phyloP scores from a whole-genome alignment of 768 basidiomycete species.

The Agaricus blazei region DNA sequence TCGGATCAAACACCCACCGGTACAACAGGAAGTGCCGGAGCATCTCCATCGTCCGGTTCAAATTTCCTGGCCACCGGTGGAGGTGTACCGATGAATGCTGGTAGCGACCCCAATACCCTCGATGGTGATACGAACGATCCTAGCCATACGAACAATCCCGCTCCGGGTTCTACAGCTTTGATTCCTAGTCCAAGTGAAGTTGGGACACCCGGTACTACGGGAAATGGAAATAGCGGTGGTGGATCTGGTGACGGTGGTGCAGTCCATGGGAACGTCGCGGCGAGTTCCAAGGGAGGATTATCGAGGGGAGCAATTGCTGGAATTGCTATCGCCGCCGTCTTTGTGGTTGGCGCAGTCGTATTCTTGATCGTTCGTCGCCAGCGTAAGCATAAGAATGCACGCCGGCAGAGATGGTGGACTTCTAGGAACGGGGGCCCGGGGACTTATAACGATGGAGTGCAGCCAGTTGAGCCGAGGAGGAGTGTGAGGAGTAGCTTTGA shows the following conservation, averaged over 20 bases:
- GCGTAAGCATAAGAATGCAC: conserved; percentile 35
- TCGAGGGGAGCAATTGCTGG: conserved; percentile 35
- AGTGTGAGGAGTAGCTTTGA: conserved; percentile 56
- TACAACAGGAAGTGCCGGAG: background rate
- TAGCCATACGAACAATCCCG: background rate
- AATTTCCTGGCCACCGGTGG: background rate
- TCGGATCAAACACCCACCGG: background rate
- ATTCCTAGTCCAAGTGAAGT: background rate
- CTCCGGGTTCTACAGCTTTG: background rate
- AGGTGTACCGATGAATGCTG: conserved; percentile 1
- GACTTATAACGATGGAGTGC: conserved; percentile 19
- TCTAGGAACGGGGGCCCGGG: conserved; percentile 19
- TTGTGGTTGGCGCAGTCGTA: conserved; percentile 27
- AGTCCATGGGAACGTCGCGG: no score
- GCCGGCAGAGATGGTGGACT: conserved; percentile 44
- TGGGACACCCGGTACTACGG: background rate
- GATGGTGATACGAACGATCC: background rate
- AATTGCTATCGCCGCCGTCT: conserved; percentile 29
- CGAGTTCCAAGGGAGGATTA: background rate
- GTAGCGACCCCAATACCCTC: background rate
- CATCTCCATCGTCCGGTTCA: background rate
- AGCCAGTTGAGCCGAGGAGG: background rate
- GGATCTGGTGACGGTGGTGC: background rate
- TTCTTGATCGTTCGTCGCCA: conserved; percentile 45
- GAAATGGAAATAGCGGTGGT: background rate